These are phyloP conservation scores for Cutaneotrichosporon cyanovorans DNA, from an alignment of 1,284 basidiomycete genomes.

Conservation along the genomic window DNA sequence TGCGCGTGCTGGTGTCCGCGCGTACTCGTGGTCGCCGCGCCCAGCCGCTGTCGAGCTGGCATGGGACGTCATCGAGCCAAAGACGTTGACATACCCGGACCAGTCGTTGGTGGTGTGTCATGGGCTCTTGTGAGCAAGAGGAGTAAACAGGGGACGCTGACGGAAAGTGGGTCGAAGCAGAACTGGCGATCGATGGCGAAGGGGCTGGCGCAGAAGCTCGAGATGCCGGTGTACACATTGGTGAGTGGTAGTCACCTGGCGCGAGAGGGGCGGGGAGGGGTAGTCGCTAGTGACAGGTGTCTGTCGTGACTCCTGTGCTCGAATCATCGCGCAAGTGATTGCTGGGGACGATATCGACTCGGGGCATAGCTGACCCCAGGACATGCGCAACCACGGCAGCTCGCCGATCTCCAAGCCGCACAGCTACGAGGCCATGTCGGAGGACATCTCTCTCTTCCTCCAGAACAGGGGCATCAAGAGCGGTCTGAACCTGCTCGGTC, in stretches of 20 bases:
- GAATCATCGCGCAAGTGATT: too few relatives aligned
- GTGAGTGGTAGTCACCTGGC: too few relatives aligned
- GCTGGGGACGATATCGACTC: too few relatives aligned
- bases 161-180: constrained; percentile 50
- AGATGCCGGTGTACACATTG: constrained; percentile 50
- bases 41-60: constrained; percentile 30
- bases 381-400: constrained; percentile 52
- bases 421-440: constrained; percentile 47
- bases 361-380: constrained; percentile 42
- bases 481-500: constrained; percentile 50
- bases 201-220: constrained; percentile 47
- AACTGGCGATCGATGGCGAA: constrained; percentile 53
- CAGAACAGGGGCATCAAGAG: constrained; percentile 35
- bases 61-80: constrained; percentile 33
- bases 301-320: too few relatives aligned
- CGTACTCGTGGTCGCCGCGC: constrained; percentile 1
- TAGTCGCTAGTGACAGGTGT: too few relatives aligned
- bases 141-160: not conserved
- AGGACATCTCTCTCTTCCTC: constrained; percentile 48
- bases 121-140: constrained; percentile 45
- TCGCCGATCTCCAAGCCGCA: constrained; percentile 50
- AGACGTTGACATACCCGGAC: constrained; percentile 15
- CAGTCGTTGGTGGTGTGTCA: constrained; percentile 49
- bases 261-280: too few relatives aligned
- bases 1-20: not conserved